These are phyloP conservation scores for Ballota nigra DNA, from an alignment of 257 asterid genomes.

Conservation along the genomic window DNA sequence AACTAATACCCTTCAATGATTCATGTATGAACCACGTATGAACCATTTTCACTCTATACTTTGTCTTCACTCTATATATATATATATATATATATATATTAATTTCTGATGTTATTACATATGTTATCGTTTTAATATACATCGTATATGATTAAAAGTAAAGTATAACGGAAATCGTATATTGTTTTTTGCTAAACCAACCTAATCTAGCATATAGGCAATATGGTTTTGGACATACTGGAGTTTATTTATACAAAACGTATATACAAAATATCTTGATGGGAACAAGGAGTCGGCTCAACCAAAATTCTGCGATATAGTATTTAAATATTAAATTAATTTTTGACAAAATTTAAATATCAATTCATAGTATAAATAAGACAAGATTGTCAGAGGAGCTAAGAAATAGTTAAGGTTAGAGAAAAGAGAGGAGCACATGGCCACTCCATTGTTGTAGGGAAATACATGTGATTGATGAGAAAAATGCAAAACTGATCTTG, in stretches of 20 bases:
- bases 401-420: constrained; percentile 22
- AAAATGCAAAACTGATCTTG: neutral
- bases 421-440: constrained; percentile 46
- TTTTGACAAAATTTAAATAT: too few relatives aligned
- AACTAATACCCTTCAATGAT: too few relatives aligned
- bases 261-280: neutral
- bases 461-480: constrained; percentile 38
- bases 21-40: too few relatives aligned
- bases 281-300: constrained; percentile 37
- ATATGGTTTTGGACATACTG: neutral
- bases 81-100: too few relatives aligned
- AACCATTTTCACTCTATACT: too few relatives aligned
- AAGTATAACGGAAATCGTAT: too few relatives aligned
- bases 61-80: too few relatives aligned
- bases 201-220: neutral
- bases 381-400: constrained; percentile 29
- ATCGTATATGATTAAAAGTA: too few relatives aligned
- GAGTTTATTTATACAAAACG: too few relatives aligned
- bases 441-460: constrained; percentile 43
- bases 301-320: constrained; percentile 31
- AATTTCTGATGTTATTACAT: neutral
- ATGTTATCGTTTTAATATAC: too few relatives aligned
- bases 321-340: constrained; percentile 5
- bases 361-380: constrained; percentile 26
- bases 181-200: constrained; percentile 10